phyloP scores from a whole-genome alignment of 2,329 filamentous ascomycete genomes.

The Cladosporium austrohemisphaericum region DNA sequence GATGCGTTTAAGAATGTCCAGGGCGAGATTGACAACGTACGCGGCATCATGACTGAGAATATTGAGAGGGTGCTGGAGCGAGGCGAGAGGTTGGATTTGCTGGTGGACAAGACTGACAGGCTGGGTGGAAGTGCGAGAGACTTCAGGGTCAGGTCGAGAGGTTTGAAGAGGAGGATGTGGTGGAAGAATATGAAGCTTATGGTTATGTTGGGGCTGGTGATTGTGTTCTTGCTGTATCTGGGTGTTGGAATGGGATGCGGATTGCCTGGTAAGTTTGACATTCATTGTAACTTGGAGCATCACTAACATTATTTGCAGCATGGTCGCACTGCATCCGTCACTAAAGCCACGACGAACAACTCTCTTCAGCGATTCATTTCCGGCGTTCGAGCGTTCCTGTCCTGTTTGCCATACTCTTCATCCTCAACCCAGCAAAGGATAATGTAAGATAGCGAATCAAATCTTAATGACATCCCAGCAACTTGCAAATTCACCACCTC shows the following conservation, averaged over 20 bases:
- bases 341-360: background rate
- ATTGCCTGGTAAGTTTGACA: conserved; percentile 50
- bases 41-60: conserved; percentile 91
- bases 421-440: conserved; percentile 10
- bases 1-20: conserved; percentile 82
- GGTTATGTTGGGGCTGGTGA: conserved; percentile 68
- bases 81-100: conserved; percentile 85
- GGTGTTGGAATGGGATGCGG: conserved; percentile 71
- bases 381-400: conserved; percentile 12
- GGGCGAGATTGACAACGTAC: conserved; percentile 85
- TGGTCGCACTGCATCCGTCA: conserved; percentile 26
- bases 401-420: background rate
- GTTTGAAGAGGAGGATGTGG: conserved; percentile 93
- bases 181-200: conserved; percentile 99
- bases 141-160: conserved; percentile 81
- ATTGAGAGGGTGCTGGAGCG: conserved; percentile 85
- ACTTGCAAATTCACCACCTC: background rate
- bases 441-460: conserved; percentile 15
- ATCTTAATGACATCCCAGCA: background rate
- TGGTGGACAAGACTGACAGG: conserved; percentile 95
- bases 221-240: conserved; percentile 68
- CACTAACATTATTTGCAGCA: conserved; percentile 17
- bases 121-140: conserved; percentile 84
- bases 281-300: background rate
- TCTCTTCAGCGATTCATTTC: background rate